phyloP scores from a whole-genome alignment of 805 yeast genomes.

The Barnettozyma populi region DNA sequence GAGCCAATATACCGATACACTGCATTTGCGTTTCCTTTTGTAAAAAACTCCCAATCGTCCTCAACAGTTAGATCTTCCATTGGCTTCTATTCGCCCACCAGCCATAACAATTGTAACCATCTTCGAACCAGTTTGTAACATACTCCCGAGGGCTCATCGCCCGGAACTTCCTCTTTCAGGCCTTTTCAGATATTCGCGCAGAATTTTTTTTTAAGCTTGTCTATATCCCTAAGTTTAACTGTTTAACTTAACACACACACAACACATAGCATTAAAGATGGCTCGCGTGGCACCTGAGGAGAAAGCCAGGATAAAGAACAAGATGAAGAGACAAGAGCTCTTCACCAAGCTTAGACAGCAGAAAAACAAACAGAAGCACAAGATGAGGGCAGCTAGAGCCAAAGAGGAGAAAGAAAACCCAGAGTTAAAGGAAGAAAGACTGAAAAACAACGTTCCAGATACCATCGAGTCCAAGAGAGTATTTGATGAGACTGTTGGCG shows the following conservation, averaged over 20 bases:
- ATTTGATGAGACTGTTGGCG: conserved; percentile 24
- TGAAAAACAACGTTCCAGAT: conserved; percentile 31
- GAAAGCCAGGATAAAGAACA: conserved; percentile 57
- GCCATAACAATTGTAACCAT: no score
- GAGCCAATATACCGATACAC: conserved; percentile 36
- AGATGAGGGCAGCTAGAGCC: conserved; percentile 74
- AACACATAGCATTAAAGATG: conserved; percentile 9
- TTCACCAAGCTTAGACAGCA: conserved; percentile 71
- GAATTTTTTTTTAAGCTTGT: conserved; percentile 5
- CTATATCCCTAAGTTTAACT: background rate
- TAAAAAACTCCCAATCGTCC: conserved; percentile 37
- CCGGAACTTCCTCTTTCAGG: conserved; percentile 12
- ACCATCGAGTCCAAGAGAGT: conserved; percentile 27
- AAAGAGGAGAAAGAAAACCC: conserved; percentile 83
- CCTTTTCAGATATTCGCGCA: background rate
- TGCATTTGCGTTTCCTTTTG: conserved; percentile 47
- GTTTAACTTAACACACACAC: no score
- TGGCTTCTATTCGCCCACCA: no score
- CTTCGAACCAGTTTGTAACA: no score
- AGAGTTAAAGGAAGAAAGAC: conserved; percentile 71
- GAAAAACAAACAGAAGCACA: conserved; percentile 70
- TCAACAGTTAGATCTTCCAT: background rate
- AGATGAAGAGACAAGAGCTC: conserved; percentile 72
- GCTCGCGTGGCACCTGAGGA: conserved; percentile 22
- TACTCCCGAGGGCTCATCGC: conserved; percentile 16